phyloP scores from a whole-genome alignment of 140 eudicot species.

The Erigeron philadelphicus region DNA sequence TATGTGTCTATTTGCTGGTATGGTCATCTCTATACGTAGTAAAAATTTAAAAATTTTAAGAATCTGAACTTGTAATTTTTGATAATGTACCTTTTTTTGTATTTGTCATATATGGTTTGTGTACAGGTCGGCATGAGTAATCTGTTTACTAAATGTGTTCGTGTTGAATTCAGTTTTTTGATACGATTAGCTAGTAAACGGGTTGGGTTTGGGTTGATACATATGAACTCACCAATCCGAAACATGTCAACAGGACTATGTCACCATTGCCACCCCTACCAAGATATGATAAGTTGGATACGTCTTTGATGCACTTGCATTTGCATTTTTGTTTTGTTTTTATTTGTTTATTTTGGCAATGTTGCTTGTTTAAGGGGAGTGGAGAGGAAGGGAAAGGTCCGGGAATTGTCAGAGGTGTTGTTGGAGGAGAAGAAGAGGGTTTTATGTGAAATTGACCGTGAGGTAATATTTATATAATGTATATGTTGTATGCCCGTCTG shows the following conservation, averaged over 20 bases:
- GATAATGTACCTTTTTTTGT: no score
- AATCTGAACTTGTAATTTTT: no score
- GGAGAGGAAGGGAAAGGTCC: constrained; percentile 31
- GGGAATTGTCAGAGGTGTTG: constrained; percentile 34
- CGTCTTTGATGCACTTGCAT: neutral
- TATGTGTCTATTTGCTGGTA: no score
- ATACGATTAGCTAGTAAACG: no score
- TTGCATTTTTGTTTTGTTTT: constrained; percentile 1
- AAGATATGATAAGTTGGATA: neutral
- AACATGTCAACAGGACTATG: constrained; percentile 5
- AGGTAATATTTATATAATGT: constrained; percentile 39
- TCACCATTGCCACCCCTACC: constrained; percentile 31
- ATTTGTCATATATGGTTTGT: no score
- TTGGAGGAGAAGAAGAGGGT: constrained; percentile 51
- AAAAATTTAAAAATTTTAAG: no score
- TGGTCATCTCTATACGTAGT: no score
- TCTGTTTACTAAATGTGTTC: no score
- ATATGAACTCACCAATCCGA: no score
- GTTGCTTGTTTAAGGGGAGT: constrained; percentile 42
- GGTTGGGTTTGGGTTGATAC: no score
- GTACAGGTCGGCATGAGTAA: no score
- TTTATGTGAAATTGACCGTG: constrained; percentile 68
- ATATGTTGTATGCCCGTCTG: constrained; percentile 4
- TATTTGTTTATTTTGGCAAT: constrained; percentile 7
- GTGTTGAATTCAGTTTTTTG: no score